Percentiles rank a stretch among this genome's conserved stretches.
Evolutionary conservation across 257 asterid species (phyloP).

Genomic region (Paraleonurus japonicus): DNA sequence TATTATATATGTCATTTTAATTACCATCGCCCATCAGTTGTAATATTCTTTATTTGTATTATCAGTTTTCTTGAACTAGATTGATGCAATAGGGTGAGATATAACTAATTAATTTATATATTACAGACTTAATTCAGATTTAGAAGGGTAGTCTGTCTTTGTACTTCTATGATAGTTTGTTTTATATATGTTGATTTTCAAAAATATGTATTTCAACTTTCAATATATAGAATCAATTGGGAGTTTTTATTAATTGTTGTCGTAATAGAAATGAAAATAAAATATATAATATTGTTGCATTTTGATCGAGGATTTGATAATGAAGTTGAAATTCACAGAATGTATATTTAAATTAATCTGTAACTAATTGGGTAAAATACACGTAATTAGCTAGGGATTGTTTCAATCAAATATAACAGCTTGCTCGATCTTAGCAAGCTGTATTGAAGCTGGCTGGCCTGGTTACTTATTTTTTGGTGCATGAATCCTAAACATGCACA

Average conservation of each 20-base stretch:
- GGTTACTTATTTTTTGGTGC: constrained; percentile 6
- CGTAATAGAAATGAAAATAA: neutral
- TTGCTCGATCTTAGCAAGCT: constrained; percentile 13
- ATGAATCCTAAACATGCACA: constrained; percentile 6
- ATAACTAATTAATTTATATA: constrained; percentile 8
- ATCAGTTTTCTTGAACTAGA: neutral
- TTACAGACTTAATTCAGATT: neutral
- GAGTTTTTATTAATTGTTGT: neutral
- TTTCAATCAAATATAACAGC: neutral
- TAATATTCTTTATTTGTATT: constrained; percentile 12
- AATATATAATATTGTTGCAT: too few relatives aligned
- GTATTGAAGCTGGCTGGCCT: neutral
- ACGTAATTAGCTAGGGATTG: neutral
- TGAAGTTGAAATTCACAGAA: too few relatives aligned
- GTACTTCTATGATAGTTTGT: neutral
- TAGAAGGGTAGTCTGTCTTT: neutral
- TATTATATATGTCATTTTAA: constrained; percentile 17
- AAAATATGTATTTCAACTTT: neutral
- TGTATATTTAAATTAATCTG: too few relatives aligned
- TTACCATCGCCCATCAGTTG: neutral
- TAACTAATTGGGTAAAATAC: neutral
- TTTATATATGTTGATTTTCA: neutral
- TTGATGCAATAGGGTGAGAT: constrained; percentile 18
- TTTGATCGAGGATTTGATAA: neutral
- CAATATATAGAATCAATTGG: neutral